Conservation (phyloP, 2,329 filamentous ascomycete genomes). For the Intubia oerlemansii region DNA sequence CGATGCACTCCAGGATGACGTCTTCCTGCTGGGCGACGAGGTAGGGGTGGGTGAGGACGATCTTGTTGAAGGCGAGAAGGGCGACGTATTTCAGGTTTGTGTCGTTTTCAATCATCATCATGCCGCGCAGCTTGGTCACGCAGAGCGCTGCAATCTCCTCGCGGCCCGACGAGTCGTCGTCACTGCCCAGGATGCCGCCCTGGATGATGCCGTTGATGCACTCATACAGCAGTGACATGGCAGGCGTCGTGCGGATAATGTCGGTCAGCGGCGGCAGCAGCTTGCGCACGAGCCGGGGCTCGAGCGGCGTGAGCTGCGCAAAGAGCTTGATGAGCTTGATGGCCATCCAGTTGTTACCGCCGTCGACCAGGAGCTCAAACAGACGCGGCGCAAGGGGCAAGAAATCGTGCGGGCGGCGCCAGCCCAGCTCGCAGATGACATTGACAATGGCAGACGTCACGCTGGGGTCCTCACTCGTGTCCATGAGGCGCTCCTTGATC, state of each 20-base stretch:
- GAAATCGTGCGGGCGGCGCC: slow-evolving; percentile 85
- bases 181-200: slow-evolving; percentile 73
- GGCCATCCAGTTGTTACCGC: slow-evolving; percentile 98
- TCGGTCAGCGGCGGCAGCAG: slow-evolving; percentile 76
- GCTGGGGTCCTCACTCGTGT: slow-evolving; percentile 73
- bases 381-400: slow-evolving; percentile 75
- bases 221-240: slow-evolving; percentile 96
- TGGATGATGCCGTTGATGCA: slow-evolving; percentile 98
- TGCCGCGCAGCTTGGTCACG: slow-evolving; percentile 78
- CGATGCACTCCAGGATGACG: slow-evolving; percentile 89
- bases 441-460: slow-evolving; percentile 94
- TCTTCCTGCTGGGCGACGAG: slow-evolving; percentile 86
- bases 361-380: slow-evolving; percentile 79
- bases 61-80: slow-evolving; percentile 83
- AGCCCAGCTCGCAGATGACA: slow-evolving; percentile 87
- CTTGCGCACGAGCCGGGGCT: slow-evolving; percentile 80
- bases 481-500: slow-evolving; percentile 84
- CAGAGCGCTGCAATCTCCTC: slow-evolving; percentile 87
- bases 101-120: slow-evolving; percentile 85
- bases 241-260: slow-evolving; percentile 82
- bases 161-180: slow-evolving; percentile 52
- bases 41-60: slow-evolving; percentile 70
- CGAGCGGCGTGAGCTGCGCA: slow-evolving; percentile 78
- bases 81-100: slow-evolving; percentile 97
- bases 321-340: slow-evolving; percentile 99